Evolutionary conservation across 163 green algal genomes (phyloP), one percentile per base, ranked within the genome.

Genomic region (Chlorella variabilis): DNA sequence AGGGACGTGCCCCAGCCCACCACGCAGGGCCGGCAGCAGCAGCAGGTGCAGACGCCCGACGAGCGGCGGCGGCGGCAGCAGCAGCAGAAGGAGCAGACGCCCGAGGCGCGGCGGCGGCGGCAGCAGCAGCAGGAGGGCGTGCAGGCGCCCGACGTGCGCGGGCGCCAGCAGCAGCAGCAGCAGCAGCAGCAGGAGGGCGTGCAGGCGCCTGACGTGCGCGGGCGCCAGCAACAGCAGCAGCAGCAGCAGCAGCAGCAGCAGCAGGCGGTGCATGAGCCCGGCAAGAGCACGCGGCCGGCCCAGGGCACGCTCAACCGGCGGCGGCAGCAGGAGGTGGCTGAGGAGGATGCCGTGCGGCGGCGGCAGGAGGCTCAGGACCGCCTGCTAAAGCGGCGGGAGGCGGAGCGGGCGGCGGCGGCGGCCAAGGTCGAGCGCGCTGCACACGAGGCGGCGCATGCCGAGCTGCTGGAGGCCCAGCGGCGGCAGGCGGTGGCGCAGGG

Each of bases 391-490:
- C 74, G n/a, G 38, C 27, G n/a, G 51, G 51, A 56, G 54, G 51
- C 25, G 9, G n/a, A 38, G 38, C 27, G n/a, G 51, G 51, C 36
- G 54, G 51, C 25, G 9, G n/a, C 23, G 41, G 38, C 71, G 41
- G 61, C 61, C 18, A 39, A 74, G 21, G 41, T 5, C 21, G 68
- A 61, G 68, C 41, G 42, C 9, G 31, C 13, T 4, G 59, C 41
- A 2, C 59, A 75, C 8, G 54, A 82, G 63, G 76, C 33, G 2
- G 62, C 41, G 23, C 65, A 63, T 23, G 38, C 25, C 5, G 29
- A 29, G 13, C 48, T 41, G 21, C 45, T 81, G 36, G 38, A 71
- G 39, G 6, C 33, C 15, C 62, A 80, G 68, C 48, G 75, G n/a
- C 38, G 56, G 18, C 17, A 66, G 54, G 76, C 58, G 2, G 77